Percentiles rank a stretch among this genome's conserved stretches.
Evolutionary conservation across 345 rosid genomes (phyloP).

Genomic region (Cardiospermum halicacabum): DNA sequence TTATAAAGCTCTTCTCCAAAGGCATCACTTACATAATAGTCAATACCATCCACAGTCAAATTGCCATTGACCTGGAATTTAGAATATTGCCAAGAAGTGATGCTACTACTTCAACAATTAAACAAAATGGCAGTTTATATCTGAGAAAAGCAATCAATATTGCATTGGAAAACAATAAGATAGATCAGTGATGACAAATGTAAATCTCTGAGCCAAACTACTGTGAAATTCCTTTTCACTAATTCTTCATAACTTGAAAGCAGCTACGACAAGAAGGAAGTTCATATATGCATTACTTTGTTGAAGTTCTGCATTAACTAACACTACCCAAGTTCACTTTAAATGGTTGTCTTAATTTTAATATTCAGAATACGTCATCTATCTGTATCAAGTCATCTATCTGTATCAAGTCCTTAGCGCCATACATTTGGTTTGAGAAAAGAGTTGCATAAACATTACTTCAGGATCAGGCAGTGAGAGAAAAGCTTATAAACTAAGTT

Average conservation of each 20-base stretch:
- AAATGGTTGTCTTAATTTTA: not conserved
- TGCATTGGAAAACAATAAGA: not conserved
- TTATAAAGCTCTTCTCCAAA: slow-evolving; percentile 87
- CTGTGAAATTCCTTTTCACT: not conserved
- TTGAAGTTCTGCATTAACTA: not conserved
- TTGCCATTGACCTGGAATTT: slow-evolving; percentile 66
- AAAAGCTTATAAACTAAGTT: not conserved
- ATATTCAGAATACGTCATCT: not conserved
- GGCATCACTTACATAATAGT: slow-evolving; percentile 55
- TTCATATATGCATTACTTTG: not conserved
- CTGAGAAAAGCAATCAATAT: not conserved
- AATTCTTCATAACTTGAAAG: not conserved
- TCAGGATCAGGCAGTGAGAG: not conserved
- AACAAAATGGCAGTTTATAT: not conserved
- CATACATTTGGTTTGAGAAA: not conserved
- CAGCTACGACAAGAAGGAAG: not conserved
- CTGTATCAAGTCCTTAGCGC: not conserved
- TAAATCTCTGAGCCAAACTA: not conserved
- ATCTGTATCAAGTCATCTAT: too few relatives aligned
- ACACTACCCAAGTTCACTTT: not conserved
- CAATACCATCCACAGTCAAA: slow-evolving; percentile 81
- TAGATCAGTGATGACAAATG: slow-evolving; percentile 1
- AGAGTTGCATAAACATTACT: not conserved
- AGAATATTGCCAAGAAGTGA: not conserved
- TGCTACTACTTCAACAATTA: not conserved